phyloP scores from a whole-genome alignment of 164 flowering plant genomes.

The Annona cherimola region DNA sequence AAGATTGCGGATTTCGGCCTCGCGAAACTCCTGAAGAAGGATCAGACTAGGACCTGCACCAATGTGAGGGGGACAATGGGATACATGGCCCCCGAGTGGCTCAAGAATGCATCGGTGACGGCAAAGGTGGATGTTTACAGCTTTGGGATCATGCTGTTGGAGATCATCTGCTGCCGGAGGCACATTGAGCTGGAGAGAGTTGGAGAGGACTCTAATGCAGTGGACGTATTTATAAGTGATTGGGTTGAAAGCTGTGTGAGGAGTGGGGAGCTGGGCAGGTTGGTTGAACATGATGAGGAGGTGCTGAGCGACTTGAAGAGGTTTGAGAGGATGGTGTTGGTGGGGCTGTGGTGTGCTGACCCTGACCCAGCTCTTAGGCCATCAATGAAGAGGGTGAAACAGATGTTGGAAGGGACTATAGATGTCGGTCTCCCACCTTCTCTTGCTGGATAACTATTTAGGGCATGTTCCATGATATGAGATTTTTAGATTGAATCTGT shows the following conservation, averaged over 20 bases:
- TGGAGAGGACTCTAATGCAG: conserved; percentile 3
- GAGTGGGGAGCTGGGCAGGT: conserved; percentile 1
- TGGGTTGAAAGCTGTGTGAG: conserved; percentile 19
- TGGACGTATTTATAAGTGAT: conserved; percentile 13
- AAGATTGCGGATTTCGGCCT: conserved; percentile 38
- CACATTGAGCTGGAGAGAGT: conserved; percentile 9
- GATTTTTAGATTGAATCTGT: too few species aligned
- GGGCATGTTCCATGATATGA: too few species aligned
- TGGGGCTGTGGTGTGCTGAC: conserved; percentile 42
- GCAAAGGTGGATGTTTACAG: conserved; percentile 25
- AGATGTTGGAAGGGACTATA: conserved; percentile 39
- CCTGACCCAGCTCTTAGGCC: conserved; percentile 40
- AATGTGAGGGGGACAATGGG: conserved; percentile 20
- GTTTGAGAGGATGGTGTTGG: conserved; percentile 31
- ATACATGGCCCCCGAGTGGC: conserved; percentile 25
- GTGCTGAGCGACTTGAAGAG: too few species aligned
- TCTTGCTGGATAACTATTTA: background rate
- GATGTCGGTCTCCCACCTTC: conserved; percentile 27
- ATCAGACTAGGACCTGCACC: conserved; percentile 18
- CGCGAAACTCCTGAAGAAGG: conserved; percentile 19
- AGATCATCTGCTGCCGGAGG: conserved; percentile 25
- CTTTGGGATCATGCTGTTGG: conserved; percentile 23
- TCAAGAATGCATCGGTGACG: conserved; percentile 14
- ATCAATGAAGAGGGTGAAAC: conserved; percentile 31
- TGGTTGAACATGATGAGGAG: conserved; percentile 14